Evolutionary conservation across 371 early-diverging fungal genomes (phyloP).

Genomic region (Saksenaea oblongispora): DNA sequence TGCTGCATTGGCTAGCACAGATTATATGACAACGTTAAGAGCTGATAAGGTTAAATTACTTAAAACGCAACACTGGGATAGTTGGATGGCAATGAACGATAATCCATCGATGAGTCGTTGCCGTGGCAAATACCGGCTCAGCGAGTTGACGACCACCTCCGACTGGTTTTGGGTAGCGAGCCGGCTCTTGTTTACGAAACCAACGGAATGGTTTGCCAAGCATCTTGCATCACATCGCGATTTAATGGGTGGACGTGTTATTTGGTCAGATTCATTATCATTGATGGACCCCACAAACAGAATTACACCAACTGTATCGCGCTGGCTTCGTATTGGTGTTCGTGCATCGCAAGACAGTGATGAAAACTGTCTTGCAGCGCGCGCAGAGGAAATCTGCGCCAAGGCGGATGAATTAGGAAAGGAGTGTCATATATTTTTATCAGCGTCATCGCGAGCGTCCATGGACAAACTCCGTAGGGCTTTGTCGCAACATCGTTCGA

Average conservation of each 20-base stretch:
- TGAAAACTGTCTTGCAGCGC: constrained; percentile 21
- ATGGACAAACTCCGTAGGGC: constrained; percentile 11
- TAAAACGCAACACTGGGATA: constrained; percentile 7
- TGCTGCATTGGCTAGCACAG: constrained; percentile 9
- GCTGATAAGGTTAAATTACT: constrained; percentile 5
- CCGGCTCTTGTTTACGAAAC: constrained; percentile 36
- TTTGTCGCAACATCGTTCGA: constrained; percentile 1
- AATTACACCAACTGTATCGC: constrained; percentile 8
- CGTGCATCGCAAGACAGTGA: constrained; percentile 9
- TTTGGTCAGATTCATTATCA: constrained; percentile 16
- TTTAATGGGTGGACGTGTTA: constrained; percentile 38
- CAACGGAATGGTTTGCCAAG: constrained; percentile 23
- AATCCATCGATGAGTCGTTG: constrained; percentile 22
- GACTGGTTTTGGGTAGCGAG: constrained; percentile 43
- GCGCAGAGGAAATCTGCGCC: constrained; percentile 21
- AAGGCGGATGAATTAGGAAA: constrained; percentile 15
- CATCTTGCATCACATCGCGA: constrained; percentile 31
- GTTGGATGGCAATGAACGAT: constrained; percentile 12
- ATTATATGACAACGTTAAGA: constrained; percentile 10
- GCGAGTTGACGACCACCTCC: constrained; percentile 18
- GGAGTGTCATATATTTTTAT: constrained; percentile 37
- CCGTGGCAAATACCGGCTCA: constrained; percentile 34
- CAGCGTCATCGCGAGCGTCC: constrained; percentile 7
- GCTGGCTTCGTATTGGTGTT: constrained; percentile 41
- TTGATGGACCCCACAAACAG: constrained; percentile 14